Conservation (phyloP, 2,329 filamentous ascomycete species). For the Rhexocercosporidium sp. region DNA sequence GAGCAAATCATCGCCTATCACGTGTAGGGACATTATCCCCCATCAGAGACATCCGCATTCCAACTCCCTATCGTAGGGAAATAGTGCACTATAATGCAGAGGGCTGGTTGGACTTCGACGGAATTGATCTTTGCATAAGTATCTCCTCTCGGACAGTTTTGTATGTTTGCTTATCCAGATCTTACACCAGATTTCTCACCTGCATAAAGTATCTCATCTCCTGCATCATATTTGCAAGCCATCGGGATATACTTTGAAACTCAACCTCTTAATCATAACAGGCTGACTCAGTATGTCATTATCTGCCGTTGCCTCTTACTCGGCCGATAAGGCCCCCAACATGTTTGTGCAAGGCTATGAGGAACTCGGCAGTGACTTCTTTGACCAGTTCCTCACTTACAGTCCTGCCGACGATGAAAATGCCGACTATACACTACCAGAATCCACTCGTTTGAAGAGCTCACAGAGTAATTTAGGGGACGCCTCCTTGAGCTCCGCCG, state of each 20-base stretch:
- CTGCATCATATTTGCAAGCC: constrained; percentile 24
- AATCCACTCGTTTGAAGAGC: constrained; percentile 54
- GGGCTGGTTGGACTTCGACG: constrained; percentile 31
- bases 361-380: constrained; percentile 64
- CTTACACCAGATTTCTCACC: constrained; percentile 32
- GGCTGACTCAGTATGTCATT: constrained; percentile 35
- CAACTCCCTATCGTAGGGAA: constrained; percentile 13
- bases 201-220: constrained; percentile 31
- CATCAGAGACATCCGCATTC: constrained; percentile 31
- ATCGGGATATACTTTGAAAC: constrained; percentile 17
- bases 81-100: constrained; percentile 36
- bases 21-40: constrained; percentile 20
- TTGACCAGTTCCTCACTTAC: constrained; percentile 67
- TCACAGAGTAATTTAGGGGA: constrained; percentile 39
- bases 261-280: constrained; percentile 17
- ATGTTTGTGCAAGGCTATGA: constrained; percentile 53
- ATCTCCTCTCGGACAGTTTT: constrained; percentile 34
- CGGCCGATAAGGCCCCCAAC: constrained; percentile 56
- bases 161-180: constrained; percentile 33
- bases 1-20: constrained; percentile 22
- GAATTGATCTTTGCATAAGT: constrained; percentile 39
- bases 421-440: constrained; percentile 49
- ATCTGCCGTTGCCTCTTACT: constrained; percentile 28
- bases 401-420: constrained; percentile 52
- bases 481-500: constrained; percentile 28